phyloP scores from a whole-genome alignment of 768 basidiomycete genomes.

The Mycena latifolia region DNA sequence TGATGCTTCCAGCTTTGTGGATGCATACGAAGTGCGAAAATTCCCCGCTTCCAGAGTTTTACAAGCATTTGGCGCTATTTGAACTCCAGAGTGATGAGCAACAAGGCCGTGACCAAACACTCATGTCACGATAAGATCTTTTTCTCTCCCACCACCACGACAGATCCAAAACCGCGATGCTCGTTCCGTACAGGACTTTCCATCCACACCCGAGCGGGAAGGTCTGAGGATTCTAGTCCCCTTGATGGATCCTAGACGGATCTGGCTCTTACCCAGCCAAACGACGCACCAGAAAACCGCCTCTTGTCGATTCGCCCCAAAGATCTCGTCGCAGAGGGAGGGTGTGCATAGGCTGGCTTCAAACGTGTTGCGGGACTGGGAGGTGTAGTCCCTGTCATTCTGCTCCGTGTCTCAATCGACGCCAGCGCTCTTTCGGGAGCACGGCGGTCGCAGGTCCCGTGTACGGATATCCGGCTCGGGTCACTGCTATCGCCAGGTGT shows the following conservation, averaged over 20 bases:
- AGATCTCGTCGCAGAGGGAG: conserved; percentile 17
- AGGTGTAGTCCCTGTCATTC: conserved; percentile 6
- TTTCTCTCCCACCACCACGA: conserved; percentile 5
- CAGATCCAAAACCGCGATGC: conserved; percentile 21
- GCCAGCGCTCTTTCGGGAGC: not conserved
- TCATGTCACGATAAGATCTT: too few species aligned
- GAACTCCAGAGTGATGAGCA: too few species aligned
- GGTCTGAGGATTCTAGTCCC: conserved; percentile 20
- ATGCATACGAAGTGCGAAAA: too few species aligned
- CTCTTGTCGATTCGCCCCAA: conserved; percentile 15
- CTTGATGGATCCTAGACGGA: conserved; percentile 5
- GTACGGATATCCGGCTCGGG: too few species aligned
- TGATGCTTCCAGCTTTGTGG: too few species aligned
- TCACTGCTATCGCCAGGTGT: too few species aligned
- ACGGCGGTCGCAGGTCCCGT: too few species aligned
- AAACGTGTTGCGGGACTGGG: conserved; percentile 20
- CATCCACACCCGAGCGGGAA: too few species aligned
- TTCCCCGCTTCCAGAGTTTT: too few species aligned
- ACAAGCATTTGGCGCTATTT: too few species aligned
- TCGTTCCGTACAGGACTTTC: conserved; percentile 19
- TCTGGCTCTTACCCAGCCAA: conserved; percentile 17
- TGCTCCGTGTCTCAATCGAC: conserved; percentile 14
- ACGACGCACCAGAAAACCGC: conserved; percentile 11
- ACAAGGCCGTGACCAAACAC: too few species aligned
- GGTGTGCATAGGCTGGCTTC: conserved; percentile 8